Evolutionary conservation across 108 stramenopile species (phyloP).

Genomic region (Cylindrotheca fusiformis): DNA sequence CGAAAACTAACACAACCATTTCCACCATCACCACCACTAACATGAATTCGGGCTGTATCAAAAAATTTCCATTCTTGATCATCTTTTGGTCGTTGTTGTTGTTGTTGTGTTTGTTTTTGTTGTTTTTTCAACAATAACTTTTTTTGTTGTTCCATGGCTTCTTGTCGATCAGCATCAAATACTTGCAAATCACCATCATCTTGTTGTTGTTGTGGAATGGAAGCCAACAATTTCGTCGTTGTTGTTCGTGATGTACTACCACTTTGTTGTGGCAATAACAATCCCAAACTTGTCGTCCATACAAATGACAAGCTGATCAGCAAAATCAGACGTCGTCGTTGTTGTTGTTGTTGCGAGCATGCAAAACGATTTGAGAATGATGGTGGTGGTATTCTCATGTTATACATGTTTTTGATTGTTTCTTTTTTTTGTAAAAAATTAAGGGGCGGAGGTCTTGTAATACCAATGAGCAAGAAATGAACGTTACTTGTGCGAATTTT

Average conservation of each 20-base stretch:
- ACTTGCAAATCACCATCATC: conserved; percentile 13
- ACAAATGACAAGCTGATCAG: neutral
- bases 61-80: conserved; percentile 92
- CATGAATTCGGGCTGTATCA: conserved; percentile 87
- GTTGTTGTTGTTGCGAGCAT: no score
- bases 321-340: neutral
- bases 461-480: no score
- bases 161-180: conserved; percentile 35
- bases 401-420: no score
- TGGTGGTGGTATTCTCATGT: no score
- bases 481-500: no score
- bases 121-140: conserved; percentile 16
- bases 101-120: conserved; percentile 1
- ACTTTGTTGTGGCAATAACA: neutral
- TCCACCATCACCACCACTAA: conserved; percentile 90
- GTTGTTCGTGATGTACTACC: no score
- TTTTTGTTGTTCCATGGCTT: conserved; percentile 21
- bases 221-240: no score
- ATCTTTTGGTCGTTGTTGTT: conserved; percentile 25
- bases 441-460: no score
- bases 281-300: neutral
- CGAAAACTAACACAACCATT: conserved; percentile 95
- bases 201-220: neutral
- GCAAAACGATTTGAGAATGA: no score
- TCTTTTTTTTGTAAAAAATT: no score